A percentile compares a stretch with the other conserved stretches of the same genome.
phyloP scores from a whole-genome alignment of 2,329 filamentous ascomycete species.

The Aureobasidium sp. region DNA sequence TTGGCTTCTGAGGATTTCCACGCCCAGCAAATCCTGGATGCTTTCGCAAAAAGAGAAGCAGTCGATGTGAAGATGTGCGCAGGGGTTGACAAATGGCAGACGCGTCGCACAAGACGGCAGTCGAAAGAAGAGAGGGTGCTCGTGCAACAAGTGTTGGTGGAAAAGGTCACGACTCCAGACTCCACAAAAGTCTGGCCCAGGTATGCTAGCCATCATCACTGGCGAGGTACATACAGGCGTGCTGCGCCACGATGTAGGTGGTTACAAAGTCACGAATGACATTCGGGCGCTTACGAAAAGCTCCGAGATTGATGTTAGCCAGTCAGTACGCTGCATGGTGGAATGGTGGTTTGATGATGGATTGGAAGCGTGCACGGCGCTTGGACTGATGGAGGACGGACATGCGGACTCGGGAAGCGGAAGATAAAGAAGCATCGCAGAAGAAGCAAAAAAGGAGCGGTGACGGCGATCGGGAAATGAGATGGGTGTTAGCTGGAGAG shows the following conservation, averaged over 20 bases:
- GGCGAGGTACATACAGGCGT: background rate
- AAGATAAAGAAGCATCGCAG: conserved; percentile 8
- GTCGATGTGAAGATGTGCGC: background rate
- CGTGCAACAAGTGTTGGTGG: background rate
- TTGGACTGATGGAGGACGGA: background rate
- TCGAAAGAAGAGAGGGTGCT: background rate
- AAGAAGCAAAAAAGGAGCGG: conserved; percentile 11
- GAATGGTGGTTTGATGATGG: background rate
- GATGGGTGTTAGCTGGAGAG: background rate
- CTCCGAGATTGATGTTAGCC: background rate
- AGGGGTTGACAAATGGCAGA: background rate
- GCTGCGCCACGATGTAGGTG: conserved; percentile 8
- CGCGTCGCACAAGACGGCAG: background rate
- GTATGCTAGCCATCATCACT: background rate
- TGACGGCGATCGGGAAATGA: conserved; percentile 7
- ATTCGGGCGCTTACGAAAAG: conserved; percentile 4
- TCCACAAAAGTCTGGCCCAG: background rate
- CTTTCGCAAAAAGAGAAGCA: background rate
- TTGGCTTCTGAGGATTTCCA: background rate
- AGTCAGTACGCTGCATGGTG: background rate
- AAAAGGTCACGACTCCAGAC: background rate
- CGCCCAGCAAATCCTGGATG: background rate
- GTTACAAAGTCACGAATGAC: background rate
- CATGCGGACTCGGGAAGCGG: background rate
- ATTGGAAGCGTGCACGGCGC: background rate